Evolutionary conservation across 768 basidiomycete genomes (phyloP).

Genomic region (Russula lepida): DNA sequence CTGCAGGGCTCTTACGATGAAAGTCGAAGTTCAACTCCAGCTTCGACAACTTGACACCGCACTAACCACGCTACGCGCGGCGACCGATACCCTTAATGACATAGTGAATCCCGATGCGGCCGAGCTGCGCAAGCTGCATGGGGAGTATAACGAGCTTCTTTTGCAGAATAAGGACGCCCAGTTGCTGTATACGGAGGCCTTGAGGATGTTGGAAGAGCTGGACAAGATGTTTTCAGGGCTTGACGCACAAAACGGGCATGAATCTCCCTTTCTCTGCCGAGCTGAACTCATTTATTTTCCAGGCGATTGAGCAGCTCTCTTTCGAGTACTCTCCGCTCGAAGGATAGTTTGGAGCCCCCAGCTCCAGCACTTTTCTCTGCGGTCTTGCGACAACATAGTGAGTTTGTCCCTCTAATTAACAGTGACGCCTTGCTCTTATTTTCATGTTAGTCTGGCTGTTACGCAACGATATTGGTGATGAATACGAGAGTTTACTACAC

Average conservation of each 20-base stretch:
- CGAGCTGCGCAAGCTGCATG: constrained; percentile 47
- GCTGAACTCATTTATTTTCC: not conserved
- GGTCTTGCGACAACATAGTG: constrained; percentile 62
- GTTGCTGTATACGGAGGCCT: constrained; percentile 47
- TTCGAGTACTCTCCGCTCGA: not conserved
- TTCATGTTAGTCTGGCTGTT: constrained; percentile 51
- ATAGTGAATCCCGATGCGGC: constrained; percentile 50
- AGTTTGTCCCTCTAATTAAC: constrained; percentile 25
- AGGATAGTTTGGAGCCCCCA: constrained; percentile 37
- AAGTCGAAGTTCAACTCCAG: constrained; percentile 63
- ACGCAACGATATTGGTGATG: constrained; percentile 46
- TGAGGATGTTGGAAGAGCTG: constrained; percentile 52
- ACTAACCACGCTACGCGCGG: constrained; percentile 43
- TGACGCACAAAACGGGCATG: constrained; percentile 36
- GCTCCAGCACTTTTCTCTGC: constrained; percentile 51
- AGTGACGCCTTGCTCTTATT: constrained; percentile 7
- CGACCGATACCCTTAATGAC: constrained; percentile 38
- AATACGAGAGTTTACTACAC: constrained; percentile 47
- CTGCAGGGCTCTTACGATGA: constrained; percentile 55
- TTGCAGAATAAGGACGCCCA: constrained; percentile 40
- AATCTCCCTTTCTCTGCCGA: constrained; percentile 30
- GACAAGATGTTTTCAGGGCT: constrained; percentile 45
- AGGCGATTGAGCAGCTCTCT: constrained; percentile 18
- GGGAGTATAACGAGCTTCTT: constrained; percentile 41
- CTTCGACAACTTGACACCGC: constrained; percentile 54